Evolutionary conservation across 2,329 filamentous ascomycete species (phyloP).

Genomic region (Colletotrichum graminicola): DNA sequence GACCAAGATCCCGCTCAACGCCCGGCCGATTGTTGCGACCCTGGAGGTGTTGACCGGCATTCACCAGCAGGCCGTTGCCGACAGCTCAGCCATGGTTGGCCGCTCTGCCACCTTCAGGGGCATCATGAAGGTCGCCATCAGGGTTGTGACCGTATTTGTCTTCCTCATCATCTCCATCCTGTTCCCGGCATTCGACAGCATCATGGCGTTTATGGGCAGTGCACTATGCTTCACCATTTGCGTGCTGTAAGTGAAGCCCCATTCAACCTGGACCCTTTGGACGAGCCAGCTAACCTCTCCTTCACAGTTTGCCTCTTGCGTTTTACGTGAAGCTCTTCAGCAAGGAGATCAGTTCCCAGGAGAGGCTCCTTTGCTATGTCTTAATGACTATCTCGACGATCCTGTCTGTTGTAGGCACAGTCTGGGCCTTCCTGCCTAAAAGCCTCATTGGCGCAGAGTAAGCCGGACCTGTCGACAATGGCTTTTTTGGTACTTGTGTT

Average conservation of each 20-base stretch:
- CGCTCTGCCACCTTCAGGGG: slow-evolving; percentile 69
- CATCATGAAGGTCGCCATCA: slow-evolving; percentile 70
- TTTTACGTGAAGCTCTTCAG: slow-evolving; percentile 94
- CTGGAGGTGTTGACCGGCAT: slow-evolving; percentile 85
- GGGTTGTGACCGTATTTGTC: slow-evolving; percentile 74
- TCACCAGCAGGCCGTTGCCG: slow-evolving; percentile 63
- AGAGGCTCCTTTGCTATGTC: slow-evolving; percentile 75
- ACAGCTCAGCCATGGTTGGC: slow-evolving; percentile 62
- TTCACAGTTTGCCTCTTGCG: slow-evolving; percentile 74
- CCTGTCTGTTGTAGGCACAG: slow-evolving; percentile 82
- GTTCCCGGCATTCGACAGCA: slow-evolving; percentile 85
- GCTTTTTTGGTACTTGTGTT: slow-evolving; percentile 11
- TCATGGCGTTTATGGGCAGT: slow-evolving; percentile 92
- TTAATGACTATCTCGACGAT: slow-evolving; percentile 77
- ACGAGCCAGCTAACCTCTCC: slow-evolving; percentile 8
- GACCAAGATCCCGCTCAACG: slow-evolving; percentile 93
- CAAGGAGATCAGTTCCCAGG: slow-evolving; percentile 72
- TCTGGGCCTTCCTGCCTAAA: slow-evolving; percentile 90
- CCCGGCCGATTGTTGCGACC: slow-evolving; percentile 86
- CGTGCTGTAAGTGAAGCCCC: slow-evolving; percentile 70
- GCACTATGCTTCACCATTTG: slow-evolving; percentile 95
- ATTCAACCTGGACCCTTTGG: background rate
- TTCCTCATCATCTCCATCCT: slow-evolving; percentile 80
- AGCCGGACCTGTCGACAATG: slow-evolving; percentile 17
- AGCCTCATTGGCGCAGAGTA: slow-evolving; percentile 72